These are phyloP conservation scores for Dentipellis sp. DNA, from an alignment of 768 basidiomycete genomes.

Conservation along the genomic window DNA sequence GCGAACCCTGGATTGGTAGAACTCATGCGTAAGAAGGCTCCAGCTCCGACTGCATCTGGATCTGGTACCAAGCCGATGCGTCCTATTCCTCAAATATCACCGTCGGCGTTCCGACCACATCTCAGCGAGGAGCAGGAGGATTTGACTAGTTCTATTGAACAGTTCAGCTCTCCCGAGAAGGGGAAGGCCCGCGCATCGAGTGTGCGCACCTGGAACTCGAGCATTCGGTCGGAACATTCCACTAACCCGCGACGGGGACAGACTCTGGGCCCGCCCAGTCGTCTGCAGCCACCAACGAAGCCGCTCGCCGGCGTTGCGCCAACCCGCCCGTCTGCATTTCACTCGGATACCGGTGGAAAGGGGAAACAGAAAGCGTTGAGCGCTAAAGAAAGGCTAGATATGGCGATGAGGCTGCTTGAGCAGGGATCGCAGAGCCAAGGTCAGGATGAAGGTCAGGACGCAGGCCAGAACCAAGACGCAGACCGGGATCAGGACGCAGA, in stretches of 20 bases:
- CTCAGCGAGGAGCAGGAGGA: neutral
- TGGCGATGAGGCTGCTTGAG: neutral
- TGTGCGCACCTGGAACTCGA: neutral
- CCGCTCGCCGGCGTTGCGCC: too few relatives aligned
- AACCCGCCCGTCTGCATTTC: too few relatives aligned
- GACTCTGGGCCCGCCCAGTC: too few relatives aligned
- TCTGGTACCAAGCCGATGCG: neutral
- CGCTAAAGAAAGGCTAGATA: neutral
- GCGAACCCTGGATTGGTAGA: neutral
- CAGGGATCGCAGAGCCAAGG: neutral
- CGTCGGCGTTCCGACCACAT: neutral
- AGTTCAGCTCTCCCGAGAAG: constrained; percentile 1
- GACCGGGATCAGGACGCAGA: too few relatives aligned
- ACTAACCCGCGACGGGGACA: too few relatives aligned
- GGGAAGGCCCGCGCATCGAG: neutral
- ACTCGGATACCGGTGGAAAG: neutral
- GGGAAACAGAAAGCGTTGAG: neutral
- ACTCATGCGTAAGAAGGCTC: neutral
- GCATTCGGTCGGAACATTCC: neutral
- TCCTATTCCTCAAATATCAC: constrained; percentile 1
- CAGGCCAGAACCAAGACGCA: too few relatives aligned
- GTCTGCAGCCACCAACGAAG: too few relatives aligned
- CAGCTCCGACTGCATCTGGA: neutral
- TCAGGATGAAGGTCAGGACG: neutral
- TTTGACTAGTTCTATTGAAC: neutral